These are phyloP conservation scores for Schwanniomyces etchellsii DNA, from an alignment of 1,139 yeast genomes.

Conservation along the genomic window DNA sequence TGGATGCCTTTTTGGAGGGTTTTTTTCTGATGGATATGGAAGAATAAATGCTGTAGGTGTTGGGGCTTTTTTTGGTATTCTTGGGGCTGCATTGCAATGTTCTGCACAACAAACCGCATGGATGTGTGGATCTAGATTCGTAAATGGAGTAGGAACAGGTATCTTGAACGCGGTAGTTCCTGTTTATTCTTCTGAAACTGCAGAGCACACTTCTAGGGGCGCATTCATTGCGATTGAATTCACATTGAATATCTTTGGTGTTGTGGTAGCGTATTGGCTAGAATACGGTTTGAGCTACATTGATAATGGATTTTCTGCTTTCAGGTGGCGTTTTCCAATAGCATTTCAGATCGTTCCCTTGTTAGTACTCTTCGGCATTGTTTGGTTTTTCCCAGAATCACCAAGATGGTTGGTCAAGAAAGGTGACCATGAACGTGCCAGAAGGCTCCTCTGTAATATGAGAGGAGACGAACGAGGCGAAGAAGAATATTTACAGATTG, in stretches of 20 bases:
- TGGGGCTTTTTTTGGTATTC: slow-evolving; percentile 17
- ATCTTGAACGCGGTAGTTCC: slow-evolving; percentile 22
- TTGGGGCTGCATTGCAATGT: slow-evolving; percentile 24
- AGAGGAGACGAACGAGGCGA: too few relatives aligned
- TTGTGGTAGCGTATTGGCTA: slow-evolving; percentile 17
- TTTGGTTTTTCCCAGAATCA: too few relatives aligned
- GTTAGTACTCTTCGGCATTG: too few relatives aligned
- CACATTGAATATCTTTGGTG: slow-evolving; percentile 22
- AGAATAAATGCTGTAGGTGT: slow-evolving; percentile 19
- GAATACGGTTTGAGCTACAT: slow-evolving; percentile 17
- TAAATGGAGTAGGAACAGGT: slow-evolving; percentile 35
- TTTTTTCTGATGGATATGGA: slow-evolving; percentile 19
- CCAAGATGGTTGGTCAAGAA: too few relatives aligned
- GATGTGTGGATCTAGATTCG: slow-evolving; percentile 29
- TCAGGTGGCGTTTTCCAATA: slow-evolving; percentile 23
- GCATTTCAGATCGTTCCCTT: slow-evolving; percentile 30
- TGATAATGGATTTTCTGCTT: slow-evolving; percentile 11
- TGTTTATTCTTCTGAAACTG: slow-evolving; percentile 25
- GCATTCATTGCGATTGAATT: slow-evolving; percentile 26
- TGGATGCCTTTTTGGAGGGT: slow-evolving; percentile 25
- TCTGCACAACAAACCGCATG: slow-evolving; percentile 15
- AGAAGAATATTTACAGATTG: too few relatives aligned
- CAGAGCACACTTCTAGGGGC: slow-evolving; percentile 27
- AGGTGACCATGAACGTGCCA: too few relatives aligned
- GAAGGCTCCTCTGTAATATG: too few relatives aligned